These are phyloP conservation scores for Kuraishia capsulata DNA, from an alignment of 805 yeast genomes.

Conservation along the genomic window DNA sequence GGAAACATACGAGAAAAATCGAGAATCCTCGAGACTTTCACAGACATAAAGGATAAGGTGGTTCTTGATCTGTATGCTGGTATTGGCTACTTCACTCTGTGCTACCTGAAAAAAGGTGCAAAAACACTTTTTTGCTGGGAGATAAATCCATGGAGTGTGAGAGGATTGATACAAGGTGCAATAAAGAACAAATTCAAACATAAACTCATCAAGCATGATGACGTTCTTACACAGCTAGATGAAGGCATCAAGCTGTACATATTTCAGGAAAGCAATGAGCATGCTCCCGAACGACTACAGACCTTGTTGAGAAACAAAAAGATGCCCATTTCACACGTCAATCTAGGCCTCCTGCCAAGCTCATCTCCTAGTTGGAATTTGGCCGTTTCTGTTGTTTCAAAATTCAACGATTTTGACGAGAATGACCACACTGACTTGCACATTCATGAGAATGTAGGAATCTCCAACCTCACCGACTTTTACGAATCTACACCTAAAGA, in stretches of 20 bases:
- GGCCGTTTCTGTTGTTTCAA: constrained; percentile 21
- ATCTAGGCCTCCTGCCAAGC: constrained; percentile 71
- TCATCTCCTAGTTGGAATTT: constrained; percentile 55
- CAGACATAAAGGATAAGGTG: constrained; percentile 25
- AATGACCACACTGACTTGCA: constrained; percentile 34
- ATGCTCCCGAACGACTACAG: constrained; percentile 35
- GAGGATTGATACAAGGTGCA: constrained; percentile 57
- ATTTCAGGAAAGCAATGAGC: constrained; percentile 57
- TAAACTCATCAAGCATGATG: constrained; percentile 20
- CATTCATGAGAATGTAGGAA: constrained; percentile 67
- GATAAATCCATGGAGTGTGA: constrained; percentile 74
- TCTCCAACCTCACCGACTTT: constrained; percentile 28
- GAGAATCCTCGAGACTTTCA: constrained; percentile 40
- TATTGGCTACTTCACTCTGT: constrained; percentile 74
- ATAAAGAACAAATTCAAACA: constrained; percentile 30
- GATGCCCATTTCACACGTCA: constrained; percentile 45
- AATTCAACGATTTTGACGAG: constrained; percentile 2
- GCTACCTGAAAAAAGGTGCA: constrained; percentile 52
- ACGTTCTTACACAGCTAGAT: constrained; percentile 13
- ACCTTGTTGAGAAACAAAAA: constrained; percentile 8
- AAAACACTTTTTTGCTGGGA: constrained; percentile 65
- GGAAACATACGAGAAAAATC: constrained; percentile 81
- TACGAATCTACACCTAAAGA: constrained; percentile 8
- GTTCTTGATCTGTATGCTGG: constrained; percentile 75
- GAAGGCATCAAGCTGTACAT: constrained; percentile 30